Conservation (phyloP, 1,139 yeast genomes). For the Kluyveromyces sp. region DNA sequence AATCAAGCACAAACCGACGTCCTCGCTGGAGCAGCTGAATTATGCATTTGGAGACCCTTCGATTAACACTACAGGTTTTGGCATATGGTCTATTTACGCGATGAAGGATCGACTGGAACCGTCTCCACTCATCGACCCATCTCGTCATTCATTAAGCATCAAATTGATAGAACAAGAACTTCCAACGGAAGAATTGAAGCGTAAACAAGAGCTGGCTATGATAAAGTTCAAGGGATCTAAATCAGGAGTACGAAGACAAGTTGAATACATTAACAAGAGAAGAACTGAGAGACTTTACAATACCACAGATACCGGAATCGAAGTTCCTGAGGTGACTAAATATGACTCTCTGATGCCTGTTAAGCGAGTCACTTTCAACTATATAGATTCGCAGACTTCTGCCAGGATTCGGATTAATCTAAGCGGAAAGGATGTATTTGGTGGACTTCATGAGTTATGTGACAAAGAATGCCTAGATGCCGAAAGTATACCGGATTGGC, state of each 20-base stretch:
- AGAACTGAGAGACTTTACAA: slow-evolving; percentile 18
- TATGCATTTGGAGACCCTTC: slow-evolving; percentile 1
- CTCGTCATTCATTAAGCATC: slow-evolving; percentile 20
- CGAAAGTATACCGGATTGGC: slow-evolving; percentile 58
- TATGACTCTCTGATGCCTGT: slow-evolving; percentile 22
- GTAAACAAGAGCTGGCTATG: slow-evolving; percentile 34
- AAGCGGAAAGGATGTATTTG: slow-evolving; percentile 72
- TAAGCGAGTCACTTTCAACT: slow-evolving; percentile 17
- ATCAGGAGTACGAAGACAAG: slow-evolving; percentile 34
- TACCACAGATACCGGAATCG: slow-evolving; percentile 12
- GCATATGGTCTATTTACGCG: slow-evolving; percentile 68
- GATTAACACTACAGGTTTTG: slow-evolving; percentile 32
- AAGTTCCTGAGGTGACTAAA: slow-evolving; percentile 7
- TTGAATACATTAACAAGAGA: slow-evolving; percentile 36
- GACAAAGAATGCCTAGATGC: slow-evolving; percentile 48
- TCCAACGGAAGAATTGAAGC: slow-evolving; percentile 4
- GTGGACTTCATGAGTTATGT: slow-evolving; percentile 71
- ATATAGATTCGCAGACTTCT: slow-evolving; percentile 15
- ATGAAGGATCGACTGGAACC: slow-evolving; percentile 50
- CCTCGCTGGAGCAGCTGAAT: slow-evolving; percentile 33
- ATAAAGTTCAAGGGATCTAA: slow-evolving; percentile 52
- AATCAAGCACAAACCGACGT: slow-evolving; percentile 40
- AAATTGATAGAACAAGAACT: slow-evolving; percentile 15
- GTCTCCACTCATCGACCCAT: slow-evolving; percentile 46
- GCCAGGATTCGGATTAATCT: slow-evolving; percentile 42